These are phyloP conservation scores for Eucalyptus microcorys DNA, from an alignment of 345 rosid genomes.

Conservation along the genomic window DNA sequence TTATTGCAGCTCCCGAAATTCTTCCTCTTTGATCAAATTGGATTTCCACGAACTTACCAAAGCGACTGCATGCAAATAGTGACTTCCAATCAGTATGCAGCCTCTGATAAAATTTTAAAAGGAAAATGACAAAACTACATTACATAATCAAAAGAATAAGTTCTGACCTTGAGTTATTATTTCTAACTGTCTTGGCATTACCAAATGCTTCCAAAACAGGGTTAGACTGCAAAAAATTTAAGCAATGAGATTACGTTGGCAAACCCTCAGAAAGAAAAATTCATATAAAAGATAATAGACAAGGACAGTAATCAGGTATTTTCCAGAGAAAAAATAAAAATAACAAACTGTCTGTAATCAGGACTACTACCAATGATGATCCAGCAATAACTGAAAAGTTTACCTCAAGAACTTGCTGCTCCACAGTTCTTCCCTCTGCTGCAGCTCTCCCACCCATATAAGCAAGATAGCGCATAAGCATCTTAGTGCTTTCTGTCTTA, in stretches of 20 bases:
- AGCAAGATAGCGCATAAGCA: slow-evolving; percentile 93
- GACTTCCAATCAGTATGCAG: background rate
- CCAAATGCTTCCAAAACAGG: slow-evolving; percentile 99
- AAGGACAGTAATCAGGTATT: background rate
- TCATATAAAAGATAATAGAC: background rate
- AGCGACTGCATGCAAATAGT: slow-evolving; percentile 53
- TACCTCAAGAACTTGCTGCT: slow-evolving; percentile 98
- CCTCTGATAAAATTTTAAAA: background rate
- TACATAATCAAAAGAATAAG: background rate
- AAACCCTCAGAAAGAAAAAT: background rate
- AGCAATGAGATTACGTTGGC: background rate
- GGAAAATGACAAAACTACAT: background rate
- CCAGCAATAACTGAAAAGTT: background rate
- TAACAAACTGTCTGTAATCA: background rate
- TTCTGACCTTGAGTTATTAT: slow-evolving; percentile 87
- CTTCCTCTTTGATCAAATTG: slow-evolving; percentile 78
- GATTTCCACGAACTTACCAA: slow-evolving; percentile 97
- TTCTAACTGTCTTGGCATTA: slow-evolving; percentile 94
- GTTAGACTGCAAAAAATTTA: slow-evolving; percentile 58
- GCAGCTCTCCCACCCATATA: slow-evolving; percentile 87
- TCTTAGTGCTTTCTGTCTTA: slow-evolving; percentile 96
- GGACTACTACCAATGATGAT: background rate
- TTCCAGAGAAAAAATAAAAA: background rate
- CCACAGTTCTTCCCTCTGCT: slow-evolving; percentile 75
- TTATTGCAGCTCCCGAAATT: slow-evolving; percentile 96